These are phyloP conservation scores for Colletotrichum lindemuthianum DNA, from an alignment of 2,329 filamentous ascomycete species.

Conservation along the genomic window DNA sequence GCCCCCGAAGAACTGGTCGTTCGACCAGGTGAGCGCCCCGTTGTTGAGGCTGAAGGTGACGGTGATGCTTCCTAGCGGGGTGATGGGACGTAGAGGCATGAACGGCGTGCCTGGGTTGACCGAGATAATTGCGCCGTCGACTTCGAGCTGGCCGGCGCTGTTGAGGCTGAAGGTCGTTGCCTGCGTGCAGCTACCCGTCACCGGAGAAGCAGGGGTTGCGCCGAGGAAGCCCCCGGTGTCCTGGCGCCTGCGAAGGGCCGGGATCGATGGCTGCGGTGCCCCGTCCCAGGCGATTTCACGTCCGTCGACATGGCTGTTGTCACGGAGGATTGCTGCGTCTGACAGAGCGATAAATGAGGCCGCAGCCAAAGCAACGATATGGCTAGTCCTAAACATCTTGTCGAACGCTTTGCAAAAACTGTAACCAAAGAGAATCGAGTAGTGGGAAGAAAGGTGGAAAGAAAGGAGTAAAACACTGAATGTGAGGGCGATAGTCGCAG, in stretches of 20 bases:
- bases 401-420: not conserved
- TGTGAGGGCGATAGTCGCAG: too few species aligned
- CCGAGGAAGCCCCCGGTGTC: constrained; percentile 12
- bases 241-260: constrained; percentile 20
- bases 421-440: not conserved
- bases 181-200: not conserved
- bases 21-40: constrained; percentile 24
- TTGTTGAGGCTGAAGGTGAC: constrained; percentile 22
- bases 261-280: constrained; percentile 14
- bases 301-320: not conserved
- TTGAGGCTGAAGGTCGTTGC: constrained; percentile 11
- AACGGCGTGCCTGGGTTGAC: constrained; percentile 24
- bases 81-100: constrained; percentile 20
- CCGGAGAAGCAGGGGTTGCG: not conserved
- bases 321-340: constrained; percentile 5
- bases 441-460: not conserved
- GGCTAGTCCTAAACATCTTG: constrained; percentile 15
- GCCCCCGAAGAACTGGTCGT: constrained; percentile 25
- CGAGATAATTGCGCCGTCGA: constrained; percentile 5
- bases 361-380: constrained; percentile 8
- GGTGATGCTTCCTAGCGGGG: constrained; percentile 14
- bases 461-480: not conserved
- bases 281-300: not conserved
- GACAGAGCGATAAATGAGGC: not conserved
- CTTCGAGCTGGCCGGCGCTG: constrained; percentile 21